Evolutionary conservation across 1,284 basidiomycete genomes (phyloP), one percentile per base, ranked within the genome.

Genomic region (Fomitopsis betulina): DNA sequence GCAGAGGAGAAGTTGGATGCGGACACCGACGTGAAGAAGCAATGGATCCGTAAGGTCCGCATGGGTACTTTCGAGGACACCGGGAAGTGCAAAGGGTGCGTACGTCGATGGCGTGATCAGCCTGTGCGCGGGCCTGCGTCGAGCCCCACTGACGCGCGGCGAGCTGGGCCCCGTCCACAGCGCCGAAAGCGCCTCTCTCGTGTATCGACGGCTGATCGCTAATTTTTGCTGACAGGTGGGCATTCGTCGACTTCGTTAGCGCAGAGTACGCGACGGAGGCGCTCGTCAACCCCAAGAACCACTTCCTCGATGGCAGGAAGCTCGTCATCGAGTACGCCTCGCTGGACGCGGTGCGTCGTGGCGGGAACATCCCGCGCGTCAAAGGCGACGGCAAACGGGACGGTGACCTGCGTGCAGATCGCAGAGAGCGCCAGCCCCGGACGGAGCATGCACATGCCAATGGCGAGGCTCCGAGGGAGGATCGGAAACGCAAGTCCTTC

Each of bases 11-110:
- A 70, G 13, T 70, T 63, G 10, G 67, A 64, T 4, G 69, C 68
- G 43, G 62, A 30, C 5, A 30, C 27, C 5, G 27, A 69, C n/a
- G 47, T 12, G 8, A 10, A 23, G 21, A 52, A 51, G 12, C 40
- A 51, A 54, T 95, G 94, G 72, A 86, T 98, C 74, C 84, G 92
- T 61, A 95, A 95, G 71, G 79, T 98, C 30, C 86, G 96, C 4
- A 82, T 99, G 80, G 95, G 94, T 1, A 95, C 94, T 17, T 99
- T 99, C 65, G 94, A 98, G 71, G 96, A 98, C 72, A 91, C 84
- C 56, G 94, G 94, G 6, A 79, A 87, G 61, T 98, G 96, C 75
- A 99, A 98, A 81, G 96, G 96, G 92, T 97, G 70, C 63, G 81
- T 73, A 17, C 52, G 52, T 47, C 23, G 15, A 21, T 47, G 45